These are phyloP conservation scores for Podaxis carcinomalis DNA, from an alignment of 768 basidiomycete species.

Conservation along the genomic window DNA sequence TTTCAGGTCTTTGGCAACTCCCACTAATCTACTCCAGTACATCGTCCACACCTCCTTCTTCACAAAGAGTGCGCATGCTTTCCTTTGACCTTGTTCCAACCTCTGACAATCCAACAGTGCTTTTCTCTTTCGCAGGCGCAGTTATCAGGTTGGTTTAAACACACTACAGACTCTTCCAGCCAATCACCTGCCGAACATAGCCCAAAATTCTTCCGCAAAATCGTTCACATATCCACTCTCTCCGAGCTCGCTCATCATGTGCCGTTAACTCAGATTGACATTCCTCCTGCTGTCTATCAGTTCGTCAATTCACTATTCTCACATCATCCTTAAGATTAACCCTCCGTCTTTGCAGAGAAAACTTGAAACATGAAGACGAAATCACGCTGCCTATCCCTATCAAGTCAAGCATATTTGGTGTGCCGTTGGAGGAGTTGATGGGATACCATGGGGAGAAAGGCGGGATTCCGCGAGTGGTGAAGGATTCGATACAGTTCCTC, in stretches of 20 bases:
- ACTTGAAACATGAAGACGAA: slow-evolving; percentile 66
- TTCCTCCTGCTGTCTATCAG: slow-evolving; percentile 81
- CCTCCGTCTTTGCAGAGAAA: slow-evolving; percentile 51
- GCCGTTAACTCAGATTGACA: slow-evolving; percentile 84
- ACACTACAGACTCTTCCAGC: not conserved
- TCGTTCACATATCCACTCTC: slow-evolving; percentile 70
- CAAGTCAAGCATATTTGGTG: slow-evolving; percentile 69
- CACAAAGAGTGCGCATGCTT: slow-evolving; percentile 65
- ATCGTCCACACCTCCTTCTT: slow-evolving; percentile 88
- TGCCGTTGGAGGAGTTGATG: slow-evolving; percentile 80
- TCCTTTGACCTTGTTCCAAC: not conserved
- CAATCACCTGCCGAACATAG: slow-evolving; percentile 30
- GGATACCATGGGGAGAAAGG: slow-evolving; percentile 80
- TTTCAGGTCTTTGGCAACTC: not conserved
- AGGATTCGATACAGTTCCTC: slow-evolving; percentile 69
- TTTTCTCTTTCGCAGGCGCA: slow-evolving; percentile 84
- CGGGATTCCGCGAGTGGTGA: slow-evolving; percentile 75
- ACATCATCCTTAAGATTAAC: not conserved
- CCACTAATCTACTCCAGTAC: slow-evolving; percentile 41
- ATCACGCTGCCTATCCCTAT: slow-evolving; percentile 62
- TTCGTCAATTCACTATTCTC: slow-evolving; percentile 30
- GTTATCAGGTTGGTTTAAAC: slow-evolving; percentile 64
- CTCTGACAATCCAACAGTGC: slow-evolving; percentile 44
- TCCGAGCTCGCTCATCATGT: slow-evolving; percentile 74
- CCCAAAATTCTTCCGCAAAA: slow-evolving; percentile 88